Percentiles rank a stretch among this genome's conserved stretches.
Conservation (phyloP, 352 stramenopile genomes). For the Thraustochytrium sp. region DNA sequence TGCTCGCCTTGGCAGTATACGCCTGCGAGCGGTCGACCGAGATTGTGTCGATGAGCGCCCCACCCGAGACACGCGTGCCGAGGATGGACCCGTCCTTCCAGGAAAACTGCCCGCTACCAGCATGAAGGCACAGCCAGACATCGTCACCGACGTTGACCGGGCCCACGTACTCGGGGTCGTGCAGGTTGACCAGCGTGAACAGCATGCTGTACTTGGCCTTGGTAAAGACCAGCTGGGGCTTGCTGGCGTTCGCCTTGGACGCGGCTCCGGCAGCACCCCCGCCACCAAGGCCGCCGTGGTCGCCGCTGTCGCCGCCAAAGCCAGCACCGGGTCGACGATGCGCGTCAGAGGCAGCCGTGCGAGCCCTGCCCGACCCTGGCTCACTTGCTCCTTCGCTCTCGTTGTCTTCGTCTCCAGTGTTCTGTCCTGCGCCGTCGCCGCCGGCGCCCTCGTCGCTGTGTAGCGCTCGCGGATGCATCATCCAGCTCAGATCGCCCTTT, state of each 20-base stretch:
- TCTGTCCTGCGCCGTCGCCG: too few relatives aligned
- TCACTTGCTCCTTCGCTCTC: background rate
- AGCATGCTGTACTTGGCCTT: constrained; percentile 14
- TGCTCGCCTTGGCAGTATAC: background rate
- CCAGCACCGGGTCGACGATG: too few relatives aligned
- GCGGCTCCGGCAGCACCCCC: too few relatives aligned
- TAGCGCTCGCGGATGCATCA: background rate
- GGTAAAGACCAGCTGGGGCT: background rate
- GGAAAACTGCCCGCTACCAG: background rate
- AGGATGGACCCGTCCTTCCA: constrained; percentile 34
- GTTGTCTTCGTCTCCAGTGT: background rate
- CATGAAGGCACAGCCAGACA: constrained; percentile 26
- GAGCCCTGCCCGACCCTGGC: background rate
- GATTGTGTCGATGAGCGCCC: constrained; percentile 8
- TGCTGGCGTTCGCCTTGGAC: background rate
- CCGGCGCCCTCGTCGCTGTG: background rate
- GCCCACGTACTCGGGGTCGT: constrained; percentile 20
- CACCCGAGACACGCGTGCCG: background rate
- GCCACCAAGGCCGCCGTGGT: too few relatives aligned
- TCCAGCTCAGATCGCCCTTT: background rate
- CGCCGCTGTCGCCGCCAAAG: too few relatives aligned
- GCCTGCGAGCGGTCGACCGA: background rate
- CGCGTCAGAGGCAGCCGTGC: too few relatives aligned
- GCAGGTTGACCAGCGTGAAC: constrained; percentile 17
- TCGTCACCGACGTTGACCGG: constrained; percentile 4